These are phyloP conservation scores for Rachicladosporium sp. DNA, from an alignment of 2,329 filamentous ascomycete species.

Conservation along the genomic window DNA sequence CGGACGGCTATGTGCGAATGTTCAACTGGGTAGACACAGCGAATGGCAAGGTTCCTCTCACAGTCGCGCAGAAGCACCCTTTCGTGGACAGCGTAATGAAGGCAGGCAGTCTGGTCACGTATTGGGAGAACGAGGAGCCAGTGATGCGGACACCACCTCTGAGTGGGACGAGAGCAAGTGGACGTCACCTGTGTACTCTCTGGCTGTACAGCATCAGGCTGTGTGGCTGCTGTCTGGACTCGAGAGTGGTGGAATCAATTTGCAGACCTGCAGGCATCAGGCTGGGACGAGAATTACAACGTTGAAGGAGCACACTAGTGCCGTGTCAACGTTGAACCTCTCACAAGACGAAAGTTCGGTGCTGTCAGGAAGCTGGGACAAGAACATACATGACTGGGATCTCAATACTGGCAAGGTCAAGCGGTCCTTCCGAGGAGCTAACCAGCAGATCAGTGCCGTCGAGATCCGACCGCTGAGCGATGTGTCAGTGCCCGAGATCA, in stretches of 20 bases:
- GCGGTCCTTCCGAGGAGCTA: slow-evolving; percentile 63
- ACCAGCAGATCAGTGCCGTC: slow-evolving; percentile 75
- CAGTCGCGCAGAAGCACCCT: slow-evolving; percentile 87
- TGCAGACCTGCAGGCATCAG: slow-evolving; percentile 87
- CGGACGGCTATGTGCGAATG: slow-evolving; percentile 91
- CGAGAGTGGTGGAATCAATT: slow-evolving; percentile 82
- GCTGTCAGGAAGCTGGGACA: slow-evolving; percentile 93
- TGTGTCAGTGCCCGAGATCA: slow-evolving; percentile 61
- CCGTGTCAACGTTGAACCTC: slow-evolving; percentile 76
- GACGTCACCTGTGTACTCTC: slow-evolving; percentile 75
- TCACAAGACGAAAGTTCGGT: slow-evolving; percentile 76
- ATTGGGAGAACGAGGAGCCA: slow-evolving; percentile 92
- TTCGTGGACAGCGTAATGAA: slow-evolving; percentile 97
- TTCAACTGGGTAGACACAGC: slow-evolving; percentile 93
- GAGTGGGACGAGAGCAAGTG: slow-evolving; percentile 38
- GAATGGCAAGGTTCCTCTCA: slow-evolving; percentile 85
- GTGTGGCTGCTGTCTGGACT: slow-evolving; percentile 85
- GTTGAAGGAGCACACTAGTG: slow-evolving; percentile 73
- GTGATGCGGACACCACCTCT: slow-evolving; percentile 18
- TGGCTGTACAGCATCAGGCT: slow-evolving; percentile 80
- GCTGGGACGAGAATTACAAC: slow-evolving; percentile 82
- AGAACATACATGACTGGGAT: slow-evolving; percentile 88
- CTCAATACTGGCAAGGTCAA: slow-evolving; percentile 70
- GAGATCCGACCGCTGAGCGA: slow-evolving; percentile 71
- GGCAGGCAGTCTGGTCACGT: slow-evolving; percentile 84